Base-by-base conservation (phyloP, 2,329 filamentous ascomycete species). In the Endocalyx cinctus region DNA sequence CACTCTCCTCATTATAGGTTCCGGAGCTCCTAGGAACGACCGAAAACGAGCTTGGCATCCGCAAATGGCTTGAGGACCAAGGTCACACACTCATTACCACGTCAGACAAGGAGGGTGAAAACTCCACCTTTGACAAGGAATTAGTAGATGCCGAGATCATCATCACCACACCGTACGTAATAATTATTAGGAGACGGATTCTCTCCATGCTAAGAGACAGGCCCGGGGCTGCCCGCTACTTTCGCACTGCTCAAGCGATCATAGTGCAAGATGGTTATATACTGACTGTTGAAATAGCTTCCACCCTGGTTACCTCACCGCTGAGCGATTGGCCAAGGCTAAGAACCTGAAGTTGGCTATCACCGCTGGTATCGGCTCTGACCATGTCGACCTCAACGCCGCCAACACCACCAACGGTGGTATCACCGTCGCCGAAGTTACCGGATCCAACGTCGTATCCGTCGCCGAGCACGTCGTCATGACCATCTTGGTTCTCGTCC, bases 391-490 rank as follows among this genome's bases (percentile, higher is more conserved):
- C 70, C 79, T 97, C 45, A 81, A 97, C 63, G 88, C 86, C 27
- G 92, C 92, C 64, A 97, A 97, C 84, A 89, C 83, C 73, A 96
- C 89, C 69, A 98, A 98, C 64, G 90, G 90, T 57, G 92, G 92
- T 61, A 71, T 97, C 69, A 98, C 89, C 52, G 92, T 98, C 43
- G 89, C 88, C 46, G 92, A 98, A 67, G 92, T 98, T 47, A 98
- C 92, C 8, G 92, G 92, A 59, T 94, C 85, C 70, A 98, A 98
- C 64, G 92, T 98, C 54, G 89, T 96, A 54, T 97, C 92, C 32
- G 92, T 98, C 46, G 92, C 92, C 40, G 92, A 98, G 79, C 92
- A 98, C 71, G 92, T 98, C 53, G 69, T 98, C 70, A 97, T 98
- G 92, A 98, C 92, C 63, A 97, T 97, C 67, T 84, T 98, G 33